A percentile compares a stretch with the other conserved stretches of the same genome.
phyloP scores from a whole-genome alignment of 345 rosid genomes.

The Eucalyptus regnans region DNA sequence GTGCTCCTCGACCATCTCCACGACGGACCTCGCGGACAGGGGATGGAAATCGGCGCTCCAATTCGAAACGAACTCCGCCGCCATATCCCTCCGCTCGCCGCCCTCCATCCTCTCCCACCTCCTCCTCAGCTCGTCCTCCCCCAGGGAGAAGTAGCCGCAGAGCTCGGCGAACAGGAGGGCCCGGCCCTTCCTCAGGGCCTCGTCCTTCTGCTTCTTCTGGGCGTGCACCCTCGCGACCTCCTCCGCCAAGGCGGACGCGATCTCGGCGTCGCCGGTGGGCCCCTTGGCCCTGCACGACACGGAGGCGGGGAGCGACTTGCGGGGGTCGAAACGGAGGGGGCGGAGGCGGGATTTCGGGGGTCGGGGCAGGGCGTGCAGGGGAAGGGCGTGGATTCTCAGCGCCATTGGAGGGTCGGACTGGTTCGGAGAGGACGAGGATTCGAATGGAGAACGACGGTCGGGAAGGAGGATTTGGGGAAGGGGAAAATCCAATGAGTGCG shows the following conservation, averaged over 20 bases:
- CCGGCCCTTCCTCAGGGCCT: slow-evolving; percentile 69
- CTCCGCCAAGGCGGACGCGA: slow-evolving; percentile 30
- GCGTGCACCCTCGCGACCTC: slow-evolving; percentile 42
- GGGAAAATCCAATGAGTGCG: not conserved
- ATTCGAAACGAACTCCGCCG: slow-evolving; percentile 37
- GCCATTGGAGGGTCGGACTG: not conserved
- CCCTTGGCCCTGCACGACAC: not conserved
- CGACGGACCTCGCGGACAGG: slow-evolving; percentile 51
- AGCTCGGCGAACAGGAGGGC: slow-evolving; percentile 52
- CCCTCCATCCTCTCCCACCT: slow-evolving; percentile 48
- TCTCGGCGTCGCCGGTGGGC: not conserved
- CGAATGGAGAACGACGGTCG: not conserved
- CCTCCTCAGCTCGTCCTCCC: slow-evolving; percentile 36
- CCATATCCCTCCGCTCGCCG: slow-evolving; percentile 44
- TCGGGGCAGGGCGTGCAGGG: not conserved
- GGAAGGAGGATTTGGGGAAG: no score
- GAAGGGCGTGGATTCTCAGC: not conserved
- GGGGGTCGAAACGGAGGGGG: not conserved
- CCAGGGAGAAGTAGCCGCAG: slow-evolving; percentile 24
- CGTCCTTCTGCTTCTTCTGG: slow-evolving; percentile 33
- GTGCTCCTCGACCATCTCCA: slow-evolving; percentile 63
- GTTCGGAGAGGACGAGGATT: not conserved
- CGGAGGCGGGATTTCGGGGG: not conserved
- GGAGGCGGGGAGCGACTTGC: not conserved
- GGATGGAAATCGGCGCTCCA: slow-evolving; percentile 68